These are phyloP conservation scores for Galeopsis tetrahit DNA, from an alignment of 257 asterid species.

Conservation along the genomic window DNA sequence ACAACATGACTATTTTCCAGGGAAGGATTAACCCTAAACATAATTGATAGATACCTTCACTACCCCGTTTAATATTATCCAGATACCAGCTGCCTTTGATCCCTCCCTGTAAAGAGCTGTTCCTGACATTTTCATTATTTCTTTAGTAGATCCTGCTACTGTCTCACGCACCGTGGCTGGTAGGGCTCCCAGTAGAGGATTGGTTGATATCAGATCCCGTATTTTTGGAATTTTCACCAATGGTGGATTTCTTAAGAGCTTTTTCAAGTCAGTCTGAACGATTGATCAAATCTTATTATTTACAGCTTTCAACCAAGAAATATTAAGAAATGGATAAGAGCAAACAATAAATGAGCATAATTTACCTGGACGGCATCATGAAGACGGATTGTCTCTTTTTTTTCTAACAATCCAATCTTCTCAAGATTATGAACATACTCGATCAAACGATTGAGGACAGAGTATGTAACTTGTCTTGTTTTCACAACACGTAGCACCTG, in stretches of 20 bases:
- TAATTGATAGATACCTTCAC: constrained; percentile 70
- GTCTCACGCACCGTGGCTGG: constrained; percentile 63
- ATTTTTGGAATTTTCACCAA: constrained; percentile 68
- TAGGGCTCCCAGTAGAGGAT: constrained; percentile 91
- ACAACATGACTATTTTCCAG: too few relatives aligned
- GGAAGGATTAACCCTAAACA: background rate
- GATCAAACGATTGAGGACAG: constrained; percentile 81
- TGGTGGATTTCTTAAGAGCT: constrained; percentile 84
- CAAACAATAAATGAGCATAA: constrained; percentile 29
- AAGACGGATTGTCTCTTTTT: constrained; percentile 86
- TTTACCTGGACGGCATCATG: constrained; percentile 95
- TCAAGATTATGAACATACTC: constrained; percentile 88
- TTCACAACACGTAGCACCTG: constrained; percentile 95
- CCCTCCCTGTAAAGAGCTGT: constrained; percentile 81
- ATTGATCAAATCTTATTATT: constrained; percentile 26
- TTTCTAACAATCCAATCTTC: constrained; percentile 90
- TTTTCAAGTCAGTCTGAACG: constrained; percentile 86
- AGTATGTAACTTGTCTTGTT: constrained; percentile 90
- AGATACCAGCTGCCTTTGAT: constrained; percentile 68
- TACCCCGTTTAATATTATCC: constrained; percentile 88
- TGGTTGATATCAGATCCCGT: constrained; percentile 65
- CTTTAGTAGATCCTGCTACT: constrained; percentile 71
- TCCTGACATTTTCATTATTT: constrained; percentile 73
- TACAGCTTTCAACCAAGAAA: constrained; percentile 27
- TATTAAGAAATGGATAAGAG: background rate